phyloP scores from a whole-genome alignment of 2,329 filamentous ascomycete species.

The Paracorniculantispora psalliotae region DNA sequence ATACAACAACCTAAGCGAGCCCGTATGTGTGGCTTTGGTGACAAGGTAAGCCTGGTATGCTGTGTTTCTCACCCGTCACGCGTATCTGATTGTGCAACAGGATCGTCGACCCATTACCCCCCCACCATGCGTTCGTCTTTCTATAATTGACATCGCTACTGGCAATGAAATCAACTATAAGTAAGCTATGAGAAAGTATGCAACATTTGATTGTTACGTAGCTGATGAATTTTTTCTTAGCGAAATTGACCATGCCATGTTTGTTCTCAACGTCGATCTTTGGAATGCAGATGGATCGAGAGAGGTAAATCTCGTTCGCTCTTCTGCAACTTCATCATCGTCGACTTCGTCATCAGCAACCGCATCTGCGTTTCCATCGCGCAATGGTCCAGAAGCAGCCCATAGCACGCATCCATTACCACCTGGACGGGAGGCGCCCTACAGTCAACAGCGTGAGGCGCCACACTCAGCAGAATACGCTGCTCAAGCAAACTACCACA shows the following conservation, averaged over 20 bases:
- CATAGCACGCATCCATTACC: conserved; percentile 20
- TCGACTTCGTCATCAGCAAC: background rate
- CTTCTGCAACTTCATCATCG: conserved; percentile 25
- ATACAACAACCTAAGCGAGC: conserved; percentile 89
- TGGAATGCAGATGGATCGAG: conserved; percentile 61
- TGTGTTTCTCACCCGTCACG: background rate
- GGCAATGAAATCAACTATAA: conserved; percentile 79
- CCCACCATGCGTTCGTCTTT: conserved; percentile 81
- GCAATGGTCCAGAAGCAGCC: background rate
- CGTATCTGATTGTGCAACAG: conserved; percentile 37
- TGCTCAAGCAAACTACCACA: conserved; percentile 26
- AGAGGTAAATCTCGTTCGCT: conserved; percentile 62
- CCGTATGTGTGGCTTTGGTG: conserved; percentile 97
- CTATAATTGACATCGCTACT: conserved; percentile 69
- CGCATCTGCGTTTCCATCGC: background rate
- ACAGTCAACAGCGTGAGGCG: conserved; percentile 21
- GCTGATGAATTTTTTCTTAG: conserved; percentile 23
- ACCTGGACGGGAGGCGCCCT: conserved; percentile 33
- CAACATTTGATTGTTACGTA: conserved; percentile 19
- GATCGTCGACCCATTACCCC: conserved; percentile 94
- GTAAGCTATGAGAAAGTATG: conserved; percentile 43
- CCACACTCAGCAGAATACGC: conserved; percentile 32
- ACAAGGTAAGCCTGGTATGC: conserved; percentile 64
- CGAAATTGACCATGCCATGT: conserved; percentile 36
- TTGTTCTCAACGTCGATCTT: conserved; percentile 61